Percentiles rank a stretch among this genome's conserved stretches.
phyloP scores from a whole-genome alignment of 257 asterid species.

The Cinchona pubescens region DNA sequence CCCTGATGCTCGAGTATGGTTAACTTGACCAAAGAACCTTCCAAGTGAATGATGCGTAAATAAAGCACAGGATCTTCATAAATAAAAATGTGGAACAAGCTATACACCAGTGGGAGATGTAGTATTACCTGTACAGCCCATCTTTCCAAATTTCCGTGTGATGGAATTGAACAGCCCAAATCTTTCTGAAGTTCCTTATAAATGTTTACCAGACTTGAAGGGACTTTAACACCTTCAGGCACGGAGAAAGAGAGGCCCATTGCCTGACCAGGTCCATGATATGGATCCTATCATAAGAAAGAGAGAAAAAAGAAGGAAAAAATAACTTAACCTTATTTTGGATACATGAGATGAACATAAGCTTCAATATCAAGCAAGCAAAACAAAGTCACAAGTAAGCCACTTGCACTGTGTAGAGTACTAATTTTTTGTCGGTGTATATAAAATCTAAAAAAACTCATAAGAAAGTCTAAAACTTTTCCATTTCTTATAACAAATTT shows the following conservation, averaged over 20 bases:
- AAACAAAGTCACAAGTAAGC: neutral
- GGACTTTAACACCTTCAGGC: conserved; percentile 74
- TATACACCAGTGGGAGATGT: conserved; percentile 12
- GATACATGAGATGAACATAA: too few relatives aligned
- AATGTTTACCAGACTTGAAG: conserved; percentile 84
- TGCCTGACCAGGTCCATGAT: conserved; percentile 98
- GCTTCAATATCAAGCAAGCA: neutral
- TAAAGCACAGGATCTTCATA: neutral
- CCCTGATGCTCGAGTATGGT: too few relatives aligned
- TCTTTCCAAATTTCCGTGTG: conserved; percentile 78
- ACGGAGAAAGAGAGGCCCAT: conserved; percentile 99
- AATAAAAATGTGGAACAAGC: neutral
- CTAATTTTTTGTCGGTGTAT: neutral
- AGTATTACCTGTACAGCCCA: conserved; percentile 86
- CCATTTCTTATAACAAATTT: neutral
- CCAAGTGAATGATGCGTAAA: neutral
- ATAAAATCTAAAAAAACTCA: neutral
- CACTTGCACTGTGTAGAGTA: neutral
- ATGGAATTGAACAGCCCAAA: conserved; percentile 75
- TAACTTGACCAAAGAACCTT: neutral
- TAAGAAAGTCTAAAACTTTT: neutral
- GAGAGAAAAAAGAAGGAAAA: too few relatives aligned
- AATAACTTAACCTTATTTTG: neutral
- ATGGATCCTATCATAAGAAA: conserved; percentile 64
- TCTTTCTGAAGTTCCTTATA: conserved; percentile 88